Evolutionary conservation across 2,329 filamentous ascomycete species (phyloP).

Genomic region (Aspergillus neoniger): DNA sequence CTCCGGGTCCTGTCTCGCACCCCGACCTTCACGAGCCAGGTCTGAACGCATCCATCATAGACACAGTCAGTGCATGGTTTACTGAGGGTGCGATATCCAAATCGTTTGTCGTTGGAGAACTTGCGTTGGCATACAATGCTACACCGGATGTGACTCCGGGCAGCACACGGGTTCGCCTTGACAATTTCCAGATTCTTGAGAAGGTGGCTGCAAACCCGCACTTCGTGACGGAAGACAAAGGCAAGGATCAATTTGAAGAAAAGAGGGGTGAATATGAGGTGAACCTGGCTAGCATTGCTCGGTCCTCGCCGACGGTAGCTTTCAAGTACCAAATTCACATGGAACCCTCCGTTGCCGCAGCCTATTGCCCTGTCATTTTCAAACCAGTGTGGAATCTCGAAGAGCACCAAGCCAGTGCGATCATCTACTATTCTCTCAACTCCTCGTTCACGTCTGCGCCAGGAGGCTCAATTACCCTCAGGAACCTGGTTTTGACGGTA

Average conservation of each 20-base stretch:
- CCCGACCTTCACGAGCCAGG: constrained; percentile 78
- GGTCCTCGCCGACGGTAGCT: constrained; percentile 67
- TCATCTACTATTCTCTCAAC: constrained; percentile 83
- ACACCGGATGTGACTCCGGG: constrained; percentile 39
- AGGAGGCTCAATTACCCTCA: constrained; percentile 57
- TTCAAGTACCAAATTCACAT: constrained; percentile 91
- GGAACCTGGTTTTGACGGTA: constrained; percentile 74
- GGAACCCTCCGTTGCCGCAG: constrained; percentile 57
- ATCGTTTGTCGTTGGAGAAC: constrained; percentile 78
- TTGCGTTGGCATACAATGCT: constrained; percentile 79
- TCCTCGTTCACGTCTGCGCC: constrained; percentile 58
- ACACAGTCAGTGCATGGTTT: constrained; percentile 85
- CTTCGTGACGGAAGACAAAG: constrained; percentile 69
- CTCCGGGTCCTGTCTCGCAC: constrained; percentile 71
- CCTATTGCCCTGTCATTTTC: constrained; percentile 72
- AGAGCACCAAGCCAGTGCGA: constrained; percentile 79
- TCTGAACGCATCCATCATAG: constrained; percentile 84
- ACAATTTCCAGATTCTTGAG: constrained; percentile 85
- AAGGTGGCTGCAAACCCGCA: constrained; percentile 92
- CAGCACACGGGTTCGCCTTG: constrained; percentile 72
- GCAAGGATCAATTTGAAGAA: constrained; percentile 48
- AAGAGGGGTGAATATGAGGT: constrained; percentile 79
- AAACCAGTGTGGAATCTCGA: constrained; percentile 80
- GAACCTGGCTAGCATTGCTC: constrained; percentile 68
- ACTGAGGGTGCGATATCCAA: constrained; percentile 71